Conservation (phyloP, 345 rosid species). For the Bruguiera sexangula region DNA sequence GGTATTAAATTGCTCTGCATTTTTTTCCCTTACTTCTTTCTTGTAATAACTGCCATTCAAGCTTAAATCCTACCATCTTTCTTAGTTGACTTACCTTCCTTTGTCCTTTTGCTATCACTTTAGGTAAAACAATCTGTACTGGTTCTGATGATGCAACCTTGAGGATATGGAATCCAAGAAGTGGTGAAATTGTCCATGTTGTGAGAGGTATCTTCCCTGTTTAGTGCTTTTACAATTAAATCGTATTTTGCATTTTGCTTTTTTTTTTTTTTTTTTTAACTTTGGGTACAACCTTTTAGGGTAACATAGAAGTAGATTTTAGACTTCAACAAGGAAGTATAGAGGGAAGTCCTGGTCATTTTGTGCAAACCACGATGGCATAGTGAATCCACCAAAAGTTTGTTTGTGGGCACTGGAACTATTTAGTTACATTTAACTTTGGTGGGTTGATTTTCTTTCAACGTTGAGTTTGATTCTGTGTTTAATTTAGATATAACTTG, state of each 20-base stretch:
- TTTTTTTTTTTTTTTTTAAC: too few species aligned
- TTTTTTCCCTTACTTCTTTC: not conserved
- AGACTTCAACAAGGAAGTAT: too few species aligned
- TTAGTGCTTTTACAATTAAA: not conserved
- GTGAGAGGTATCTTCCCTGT: constrained; percentile 47
- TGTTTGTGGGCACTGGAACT: too few species aligned
- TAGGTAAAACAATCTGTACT: constrained; percentile 84
- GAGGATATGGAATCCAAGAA: constrained; percentile 87
- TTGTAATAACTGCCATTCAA: not conserved
- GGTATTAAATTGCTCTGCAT: constrained; percentile 42
- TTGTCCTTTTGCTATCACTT: constrained; percentile 15
- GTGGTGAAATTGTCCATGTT: constrained; percentile 66
- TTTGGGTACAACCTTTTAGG: too few species aligned
- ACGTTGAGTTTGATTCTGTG: too few species aligned
- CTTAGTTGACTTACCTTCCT: not conserved
- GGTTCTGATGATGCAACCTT: constrained; percentile 90
- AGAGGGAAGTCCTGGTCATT: too few species aligned
- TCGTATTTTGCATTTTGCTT: not conserved
- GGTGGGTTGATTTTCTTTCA: too few species aligned
- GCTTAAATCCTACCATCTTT: not conserved
- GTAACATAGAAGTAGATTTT: too few species aligned
- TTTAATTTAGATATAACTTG: too few species aligned
- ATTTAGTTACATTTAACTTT: too few species aligned
- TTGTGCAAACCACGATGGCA: too few species aligned
- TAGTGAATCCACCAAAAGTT: too few species aligned